Percentiles rank a stretch among this genome's conserved stretches.
phyloP scores from a whole-genome alignment of 257 asterid genomes.

The Echites panduratus region DNA sequence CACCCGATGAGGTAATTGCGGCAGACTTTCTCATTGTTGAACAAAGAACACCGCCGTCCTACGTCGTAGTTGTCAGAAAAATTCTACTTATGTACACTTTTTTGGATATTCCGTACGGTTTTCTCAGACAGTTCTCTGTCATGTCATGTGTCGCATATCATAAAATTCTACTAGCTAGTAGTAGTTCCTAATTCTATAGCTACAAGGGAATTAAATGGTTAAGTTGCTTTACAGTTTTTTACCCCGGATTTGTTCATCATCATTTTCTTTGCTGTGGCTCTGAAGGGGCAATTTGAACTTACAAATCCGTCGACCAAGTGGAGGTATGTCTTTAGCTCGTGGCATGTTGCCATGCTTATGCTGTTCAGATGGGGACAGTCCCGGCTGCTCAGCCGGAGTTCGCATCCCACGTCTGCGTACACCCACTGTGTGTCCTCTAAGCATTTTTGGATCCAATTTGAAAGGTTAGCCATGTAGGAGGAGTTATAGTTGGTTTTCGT shows the following conservation, averaged over 20 bases:
- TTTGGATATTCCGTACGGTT: neutral
- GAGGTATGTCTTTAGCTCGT: conserved; percentile 80
- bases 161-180: neutral
- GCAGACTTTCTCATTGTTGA: neutral
- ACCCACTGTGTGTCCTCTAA: conserved; percentile 71
- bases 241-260: conserved; percentile 25
- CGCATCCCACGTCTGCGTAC: conserved; percentile 93
- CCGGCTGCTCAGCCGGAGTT: conserved; percentile 83
- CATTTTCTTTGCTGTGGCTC: conserved; percentile 62
- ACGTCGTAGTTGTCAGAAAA: neutral
- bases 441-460: conserved; percentile 46
- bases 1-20: neutral
- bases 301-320: conserved; percentile 67
- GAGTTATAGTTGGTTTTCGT: neutral
- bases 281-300: conserved; percentile 68
- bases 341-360: conserved; percentile 56
- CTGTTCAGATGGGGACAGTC: conserved; percentile 46
- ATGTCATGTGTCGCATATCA: neutral
- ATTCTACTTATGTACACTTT: neutral
- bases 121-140: neutral
- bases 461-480: conserved; percentile 12
- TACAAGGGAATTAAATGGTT: neutral
- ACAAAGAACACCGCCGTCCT: conserved; percentile 1
- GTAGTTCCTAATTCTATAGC: too few species aligned
- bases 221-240: neutral